Evolutionary conservation across 306 rosid species (phyloP).

Genomic region (Gastrolobium villosum): DNA sequence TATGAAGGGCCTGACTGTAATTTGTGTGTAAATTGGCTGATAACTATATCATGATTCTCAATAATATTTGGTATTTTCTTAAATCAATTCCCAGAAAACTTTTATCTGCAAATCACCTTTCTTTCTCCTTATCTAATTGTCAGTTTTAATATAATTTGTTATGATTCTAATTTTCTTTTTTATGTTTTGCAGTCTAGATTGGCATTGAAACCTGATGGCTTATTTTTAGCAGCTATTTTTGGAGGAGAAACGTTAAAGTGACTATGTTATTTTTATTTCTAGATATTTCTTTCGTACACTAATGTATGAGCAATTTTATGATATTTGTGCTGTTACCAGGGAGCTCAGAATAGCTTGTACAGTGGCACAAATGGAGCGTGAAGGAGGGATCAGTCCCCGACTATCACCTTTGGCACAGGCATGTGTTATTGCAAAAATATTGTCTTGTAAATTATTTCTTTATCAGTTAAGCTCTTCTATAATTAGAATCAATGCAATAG

Average conservation of each 20-base stretch:
- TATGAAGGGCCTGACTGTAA: not conserved
- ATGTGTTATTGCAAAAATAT: conserved; percentile 38
- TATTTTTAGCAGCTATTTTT: conserved; percentile 88
- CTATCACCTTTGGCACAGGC: conserved; percentile 96
- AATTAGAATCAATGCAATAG: conserved; percentile 38
- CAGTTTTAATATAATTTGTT: not conserved
- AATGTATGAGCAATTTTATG: conserved; percentile 38
- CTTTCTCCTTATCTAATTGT: conserved; percentile 3
- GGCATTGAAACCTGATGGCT: conserved; percentile 97
- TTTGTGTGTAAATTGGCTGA: conserved; percentile 7
- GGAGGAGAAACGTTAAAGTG: conserved; percentile 97
- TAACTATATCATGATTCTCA: conserved; percentile 17
- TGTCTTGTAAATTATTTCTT: conserved; percentile 5
- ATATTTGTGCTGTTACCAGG: conserved; percentile 61
- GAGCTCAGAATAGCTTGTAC: conserved; percentile 98
- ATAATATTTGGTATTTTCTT: conserved; percentile 29
- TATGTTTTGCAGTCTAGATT: conserved; percentile 78
- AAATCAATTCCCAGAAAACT: not conserved
- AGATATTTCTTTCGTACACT: conserved; percentile 33
- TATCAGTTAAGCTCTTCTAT: not conserved
- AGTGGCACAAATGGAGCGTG: conserved; percentile 97
- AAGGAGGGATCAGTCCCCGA: conserved; percentile 98
- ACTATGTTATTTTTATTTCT: conserved; percentile 32
- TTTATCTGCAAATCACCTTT: not conserved
- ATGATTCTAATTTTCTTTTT: conserved; percentile 45